These are phyloP conservation scores for Myxozyma monticola DNA, from an alignment of 805 yeast genomes.

Conservation along the genomic window DNA sequence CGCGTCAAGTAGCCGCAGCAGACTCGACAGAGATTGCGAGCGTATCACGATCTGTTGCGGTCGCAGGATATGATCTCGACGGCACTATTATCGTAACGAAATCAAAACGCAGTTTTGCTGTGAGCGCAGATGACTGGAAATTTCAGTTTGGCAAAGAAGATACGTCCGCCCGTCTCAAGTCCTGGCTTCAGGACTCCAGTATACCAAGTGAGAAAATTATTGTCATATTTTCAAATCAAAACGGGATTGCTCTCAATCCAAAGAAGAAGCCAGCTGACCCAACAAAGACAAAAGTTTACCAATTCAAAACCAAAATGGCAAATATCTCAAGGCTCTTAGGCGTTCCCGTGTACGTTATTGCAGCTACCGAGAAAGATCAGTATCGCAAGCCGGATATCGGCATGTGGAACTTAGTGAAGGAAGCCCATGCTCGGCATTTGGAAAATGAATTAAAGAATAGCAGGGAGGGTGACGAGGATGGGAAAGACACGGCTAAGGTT, in stretches of 20 bases:
- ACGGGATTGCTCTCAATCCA: slow-evolving; percentile 52
- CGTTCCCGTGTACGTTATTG: slow-evolving; percentile 25
- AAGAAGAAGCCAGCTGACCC: slow-evolving; percentile 38
- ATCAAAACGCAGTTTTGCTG: slow-evolving; percentile 59
- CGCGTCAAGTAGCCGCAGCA: neutral
- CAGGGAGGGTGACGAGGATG: slow-evolving; percentile 17
- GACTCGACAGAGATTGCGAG: slow-evolving; percentile 10
- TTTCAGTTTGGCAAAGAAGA: slow-evolving; percentile 32
- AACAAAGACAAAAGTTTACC: slow-evolving; percentile 45
- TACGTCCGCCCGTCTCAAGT: slow-evolving; percentile 5
- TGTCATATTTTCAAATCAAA: slow-evolving; percentile 86
- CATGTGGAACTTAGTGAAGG: slow-evolving; percentile 63
- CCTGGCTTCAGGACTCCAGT: slow-evolving; percentile 8
- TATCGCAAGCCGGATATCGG: slow-evolving; percentile 73
- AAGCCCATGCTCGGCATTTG: slow-evolving; percentile 15
- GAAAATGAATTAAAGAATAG: slow-evolving; percentile 1
- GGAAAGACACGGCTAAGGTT: slow-evolving; percentile 13
- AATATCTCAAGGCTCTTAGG: slow-evolving; percentile 17
- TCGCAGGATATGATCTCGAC: slow-evolving; percentile 85
- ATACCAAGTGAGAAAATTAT: too few relatives aligned
- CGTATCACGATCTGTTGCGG: too few relatives aligned
- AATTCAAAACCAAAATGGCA: slow-evolving; percentile 57
- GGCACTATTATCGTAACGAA: slow-evolving; percentile 70
- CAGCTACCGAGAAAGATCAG: slow-evolving; percentile 30
- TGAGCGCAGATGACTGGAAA: slow-evolving; percentile 71